These are phyloP conservation scores for Notholithocarpus densiflorus DNA, from an alignment of 306 rosid species.

Conservation along the genomic window DNA sequence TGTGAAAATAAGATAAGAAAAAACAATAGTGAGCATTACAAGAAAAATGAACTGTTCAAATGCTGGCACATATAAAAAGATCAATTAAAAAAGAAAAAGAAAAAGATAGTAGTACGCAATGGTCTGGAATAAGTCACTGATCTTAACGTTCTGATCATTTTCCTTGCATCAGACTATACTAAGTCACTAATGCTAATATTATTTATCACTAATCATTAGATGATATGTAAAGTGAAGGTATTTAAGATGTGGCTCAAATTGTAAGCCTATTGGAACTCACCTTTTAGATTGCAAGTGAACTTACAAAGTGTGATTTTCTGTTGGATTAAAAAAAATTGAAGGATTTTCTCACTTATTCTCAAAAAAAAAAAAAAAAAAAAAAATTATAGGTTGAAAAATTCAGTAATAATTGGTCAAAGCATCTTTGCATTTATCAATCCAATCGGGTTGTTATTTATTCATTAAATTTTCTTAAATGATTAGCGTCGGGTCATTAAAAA, in stretches of 20 bases:
- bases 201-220: not conserved
- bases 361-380: not conserved
- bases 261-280: not conserved
- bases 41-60: slow-evolving; percentile 15
- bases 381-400: not conserved
- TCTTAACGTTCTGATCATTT: not conserved
- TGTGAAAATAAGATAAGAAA: slow-evolving; percentile 33
- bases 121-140: not conserved
- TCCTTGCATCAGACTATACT: not conserved
- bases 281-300: not conserved
- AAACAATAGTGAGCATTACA: slow-evolving; percentile 20
- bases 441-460: not conserved
- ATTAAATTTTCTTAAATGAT: not conserved
- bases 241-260: not conserved
- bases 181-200: not conserved
- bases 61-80: slow-evolving; percentile 1
- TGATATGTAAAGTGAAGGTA: not conserved
- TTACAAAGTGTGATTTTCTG: not conserved
- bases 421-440: not conserved
- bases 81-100: not conserved
- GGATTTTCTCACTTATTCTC: not conserved
- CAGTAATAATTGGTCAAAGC: not conserved
- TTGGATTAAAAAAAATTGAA: not conserved
- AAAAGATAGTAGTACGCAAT: not conserved
- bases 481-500: not conserved